Evolutionary conservation across 306 rosid genomes (phyloP).

Genomic region (Cucurbita argyrosperma): DNA sequence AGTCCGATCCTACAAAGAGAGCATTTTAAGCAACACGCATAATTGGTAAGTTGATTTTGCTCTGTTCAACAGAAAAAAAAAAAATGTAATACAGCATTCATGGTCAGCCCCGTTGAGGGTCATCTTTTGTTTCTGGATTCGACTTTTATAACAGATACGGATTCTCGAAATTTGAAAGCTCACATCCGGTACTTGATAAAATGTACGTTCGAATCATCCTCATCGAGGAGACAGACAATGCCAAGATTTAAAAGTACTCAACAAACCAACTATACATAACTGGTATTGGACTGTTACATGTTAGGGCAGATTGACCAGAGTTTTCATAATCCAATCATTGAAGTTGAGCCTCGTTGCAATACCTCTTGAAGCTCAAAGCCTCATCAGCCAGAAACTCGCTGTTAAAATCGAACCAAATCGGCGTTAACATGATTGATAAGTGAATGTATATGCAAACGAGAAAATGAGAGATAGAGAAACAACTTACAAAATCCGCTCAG

Average conservation of each 20-base stretch:
- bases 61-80: background rate
- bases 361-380: constrained; percentile 71
- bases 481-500: constrained; percentile 65
- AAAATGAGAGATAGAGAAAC: background rate
- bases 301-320: background rate
- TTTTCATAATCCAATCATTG: constrained; percentile 11
- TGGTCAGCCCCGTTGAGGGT: background rate
- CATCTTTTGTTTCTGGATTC: background rate
- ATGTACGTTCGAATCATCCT: background rate
- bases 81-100: too few species aligned
- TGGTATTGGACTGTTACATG: background rate
- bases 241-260: background rate
- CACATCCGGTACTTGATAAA: background rate
- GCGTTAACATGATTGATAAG: background rate
- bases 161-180: background rate
- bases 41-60: background rate
- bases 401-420: background rate
- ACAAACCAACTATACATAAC: background rate
- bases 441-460: background rate
- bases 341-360: constrained; percentile 52
- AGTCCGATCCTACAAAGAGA: background rate
- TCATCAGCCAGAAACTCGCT: constrained; percentile 77
- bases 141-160: background rate
- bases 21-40: background rate
- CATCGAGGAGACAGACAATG: background rate